Conservation (phyloP, 176 grass and related monocot species). For the Bolboschoenus planiculmis region DNA sequence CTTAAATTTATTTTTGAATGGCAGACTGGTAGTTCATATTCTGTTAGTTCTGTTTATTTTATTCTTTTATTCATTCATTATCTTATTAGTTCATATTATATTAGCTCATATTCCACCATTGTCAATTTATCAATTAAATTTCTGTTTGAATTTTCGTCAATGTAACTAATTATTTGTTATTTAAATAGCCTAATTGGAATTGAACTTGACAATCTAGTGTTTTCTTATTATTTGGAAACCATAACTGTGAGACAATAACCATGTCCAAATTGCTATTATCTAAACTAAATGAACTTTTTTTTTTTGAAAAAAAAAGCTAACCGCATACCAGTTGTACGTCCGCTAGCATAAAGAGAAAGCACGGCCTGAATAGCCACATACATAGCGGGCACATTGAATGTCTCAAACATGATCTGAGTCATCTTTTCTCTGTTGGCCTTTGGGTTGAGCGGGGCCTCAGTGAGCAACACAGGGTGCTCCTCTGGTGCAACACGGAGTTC, state of each 20-base stretch:
- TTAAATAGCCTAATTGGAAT: background rate
- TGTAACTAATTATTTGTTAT: background rate
- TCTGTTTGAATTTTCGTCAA: background rate
- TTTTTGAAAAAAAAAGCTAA: background rate
- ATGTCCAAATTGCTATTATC: background rate
- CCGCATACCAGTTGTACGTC: constrained; percentile 64
- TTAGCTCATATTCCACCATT: background rate
- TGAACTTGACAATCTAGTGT: background rate
- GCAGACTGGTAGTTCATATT: background rate
- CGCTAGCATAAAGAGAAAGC: constrained; percentile 77
- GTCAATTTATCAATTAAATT: background rate
- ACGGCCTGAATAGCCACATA: constrained; percentile 83
- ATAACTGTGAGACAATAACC: background rate
- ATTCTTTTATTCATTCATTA: background rate
- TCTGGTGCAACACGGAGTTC: constrained; percentile 80
- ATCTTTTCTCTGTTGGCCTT: constrained; percentile 92
- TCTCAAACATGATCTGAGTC: constrained; percentile 97
- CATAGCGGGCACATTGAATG: constrained; percentile 72
- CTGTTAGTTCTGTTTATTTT: background rate
- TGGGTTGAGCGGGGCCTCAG: constrained; percentile 71
- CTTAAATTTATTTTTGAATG: background rate
- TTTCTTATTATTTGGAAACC: background rate
- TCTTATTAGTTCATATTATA: too few species aligned
- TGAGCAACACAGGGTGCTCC: constrained; percentile 74
- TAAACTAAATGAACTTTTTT: background rate